These are phyloP conservation scores for Mucuna pruriens DNA, from an alignment of 306 rosid genomes.

Conservation along the genomic window DNA sequence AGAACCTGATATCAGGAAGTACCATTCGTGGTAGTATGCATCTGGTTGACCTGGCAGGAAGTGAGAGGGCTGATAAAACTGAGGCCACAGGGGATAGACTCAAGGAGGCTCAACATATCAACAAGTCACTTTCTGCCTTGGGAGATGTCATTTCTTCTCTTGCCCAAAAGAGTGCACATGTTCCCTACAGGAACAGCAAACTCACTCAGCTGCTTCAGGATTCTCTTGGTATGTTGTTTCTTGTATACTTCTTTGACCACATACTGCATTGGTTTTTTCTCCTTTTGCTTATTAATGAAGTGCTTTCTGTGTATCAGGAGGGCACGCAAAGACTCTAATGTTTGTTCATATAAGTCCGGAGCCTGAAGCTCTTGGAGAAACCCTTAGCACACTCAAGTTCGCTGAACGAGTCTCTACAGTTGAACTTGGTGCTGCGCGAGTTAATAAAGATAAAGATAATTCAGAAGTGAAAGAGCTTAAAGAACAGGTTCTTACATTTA, in stretches of 20 bases:
- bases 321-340: slow-evolving; percentile 95
- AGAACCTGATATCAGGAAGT: slow-evolving; percentile 68
- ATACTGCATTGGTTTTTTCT: not conserved
- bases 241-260: not conserved
- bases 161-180: slow-evolving; percentile 83
- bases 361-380: slow-evolving; percentile 82
- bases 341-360: slow-evolving; percentile 96
- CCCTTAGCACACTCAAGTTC: slow-evolving; percentile 89
- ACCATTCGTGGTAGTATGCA: slow-evolving; percentile 86
- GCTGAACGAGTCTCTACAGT: slow-evolving; percentile 90
- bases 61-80: slow-evolving; percentile 96
- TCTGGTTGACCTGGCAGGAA: slow-evolving; percentile 97
- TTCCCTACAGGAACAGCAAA: slow-evolving; percentile 95
- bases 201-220: slow-evolving; percentile 98
- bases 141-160: slow-evolving; percentile 97
- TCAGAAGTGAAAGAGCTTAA: slow-evolving; percentile 80
- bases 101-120: slow-evolving; percentile 97
- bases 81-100: slow-evolving; percentile 94
- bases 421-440: slow-evolving; percentile 87
- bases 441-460: slow-evolving; percentile 80
- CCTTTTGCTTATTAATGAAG: not conserved
- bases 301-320: slow-evolving; percentile 54
- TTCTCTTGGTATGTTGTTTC: slow-evolving; percentile 71
- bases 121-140: slow-evolving; percentile 94
- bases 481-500: slow-evolving; percentile 69